Base-by-base conservation (phyloP, 148 eudicot species). In the Amaranthus palmeri region DNA sequence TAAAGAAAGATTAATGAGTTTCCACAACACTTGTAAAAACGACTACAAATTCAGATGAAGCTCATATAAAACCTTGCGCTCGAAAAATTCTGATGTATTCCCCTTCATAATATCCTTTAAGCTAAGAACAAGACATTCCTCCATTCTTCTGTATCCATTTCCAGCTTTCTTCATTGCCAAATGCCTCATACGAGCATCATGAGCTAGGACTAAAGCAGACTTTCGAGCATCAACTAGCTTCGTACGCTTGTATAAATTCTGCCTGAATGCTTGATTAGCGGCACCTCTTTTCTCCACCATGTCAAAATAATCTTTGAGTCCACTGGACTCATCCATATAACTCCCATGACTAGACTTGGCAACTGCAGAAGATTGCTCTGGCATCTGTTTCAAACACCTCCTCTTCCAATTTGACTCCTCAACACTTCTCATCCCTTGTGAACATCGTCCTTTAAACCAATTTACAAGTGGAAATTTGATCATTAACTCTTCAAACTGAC, bases 221-320 rank as follows among this genome's bases (percentile, higher is more conserved):
- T 80, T 93, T 74, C 93, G 80, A 70, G 90, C 82, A 86, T 89
- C 98, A 81, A 81, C 80, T 11, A 89, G 64, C 81, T 93, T 93
- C 63, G 92, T 84, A 61, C 98, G 92, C 74, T 85, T 91, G 80
- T 93, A 93, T 80, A 91, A 84, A 81, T 86, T 93, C 72, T 85
- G 87, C 61, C 84, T 82, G 71, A 93, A 93, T 67, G 88, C 79
- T 67, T 87, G 98, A 79, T 87, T 93, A 58, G 88, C 84, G 43
- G 89, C 85, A 76, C 88, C 98, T 79, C 97, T 91, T 77, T 79
- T 86, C 51, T 87, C 92, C 79, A 85, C 88, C 84, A 86, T 91
- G 82, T 93, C 97, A 77, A 93, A 85, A 81, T 93, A 93, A 80
- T 89, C 91, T 81, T 86, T 86, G 72, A 93, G 82, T 69, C 98